Evolutionary conservation across 139 green algal species (phyloP).

Genomic region (Pseudopediastrum boryanum): DNA sequence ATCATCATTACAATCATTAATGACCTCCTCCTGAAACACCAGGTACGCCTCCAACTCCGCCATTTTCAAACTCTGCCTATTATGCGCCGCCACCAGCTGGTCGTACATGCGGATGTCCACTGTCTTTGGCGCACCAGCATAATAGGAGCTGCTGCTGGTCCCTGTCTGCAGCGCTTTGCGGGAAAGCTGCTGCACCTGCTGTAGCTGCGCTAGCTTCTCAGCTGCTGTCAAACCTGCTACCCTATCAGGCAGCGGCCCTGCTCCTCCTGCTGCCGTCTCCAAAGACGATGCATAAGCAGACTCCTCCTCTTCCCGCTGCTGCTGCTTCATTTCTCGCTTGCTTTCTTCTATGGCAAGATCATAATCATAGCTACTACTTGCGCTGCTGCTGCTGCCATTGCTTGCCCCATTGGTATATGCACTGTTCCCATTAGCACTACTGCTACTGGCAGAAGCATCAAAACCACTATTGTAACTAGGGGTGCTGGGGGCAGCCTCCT

Average conservation of each 20-base stretch:
- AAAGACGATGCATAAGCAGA: not conserved
- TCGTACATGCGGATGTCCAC: conserved; percentile 51
- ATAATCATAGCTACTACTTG: too few species aligned
- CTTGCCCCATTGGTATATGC: conserved; percentile 11
- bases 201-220: conserved; percentile 24
- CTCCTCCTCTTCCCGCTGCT: not conserved
- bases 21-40: conserved; percentile 30
- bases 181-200: conserved; percentile 17
- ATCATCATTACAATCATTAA: conserved; percentile 43
- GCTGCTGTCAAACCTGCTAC: not conserved
- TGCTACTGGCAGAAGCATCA: conserved; percentile 1
- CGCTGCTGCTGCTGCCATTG: not conserved
- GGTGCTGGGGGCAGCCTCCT: not conserved
- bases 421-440: not conserved
- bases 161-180: not conserved
- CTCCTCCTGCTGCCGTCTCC: not conserved
- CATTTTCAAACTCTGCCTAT: conserved; percentile 48
- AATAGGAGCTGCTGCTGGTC: conserved; percentile 10
- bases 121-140: conserved; percentile 22
- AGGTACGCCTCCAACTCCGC: conserved; percentile 42
- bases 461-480: too few species aligned
- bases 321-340: not conserved
- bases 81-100: conserved; percentile 45
- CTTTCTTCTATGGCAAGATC: too few species aligned
- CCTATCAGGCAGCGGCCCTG: not conserved